A percentile compares a stretch with the other conserved stretches of the same genome.
These are phyloP conservation scores for Phytophthora sojae DNA, from an alignment of 352 stramenopile genomes.

Conservation along the genomic window DNA sequence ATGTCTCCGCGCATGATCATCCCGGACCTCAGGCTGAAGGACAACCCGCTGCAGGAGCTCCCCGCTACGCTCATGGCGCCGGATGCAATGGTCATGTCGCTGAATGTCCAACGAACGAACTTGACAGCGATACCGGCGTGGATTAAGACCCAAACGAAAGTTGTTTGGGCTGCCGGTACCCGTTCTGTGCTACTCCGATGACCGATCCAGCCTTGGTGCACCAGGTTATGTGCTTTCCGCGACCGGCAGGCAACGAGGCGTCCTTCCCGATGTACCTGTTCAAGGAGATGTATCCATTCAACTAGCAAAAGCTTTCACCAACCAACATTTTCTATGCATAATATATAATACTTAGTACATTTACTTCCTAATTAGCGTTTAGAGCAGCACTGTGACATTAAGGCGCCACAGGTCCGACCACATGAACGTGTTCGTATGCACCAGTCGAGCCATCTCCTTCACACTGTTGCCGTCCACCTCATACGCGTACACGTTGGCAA, in stretches of 20 bases:
- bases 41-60: slow-evolving; percentile 25
- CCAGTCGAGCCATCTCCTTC: slow-evolving; percentile 36
- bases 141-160: slow-evolving; percentile 23
- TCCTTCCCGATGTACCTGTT: not conserved
- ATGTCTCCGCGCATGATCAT: slow-evolving; percentile 33
- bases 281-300: not conserved
- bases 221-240: slow-evolving; percentile 30
- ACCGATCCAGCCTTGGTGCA: slow-evolving; percentile 19
- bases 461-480: slow-evolving; percentile 46
- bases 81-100: slow-evolving; percentile 22
- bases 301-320: not conserved
- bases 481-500: slow-evolving; percentile 37
- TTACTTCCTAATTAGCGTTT: not conserved
- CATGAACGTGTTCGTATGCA: slow-evolving; percentile 41
- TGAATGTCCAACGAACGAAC: slow-evolving; percentile 24
- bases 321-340: not conserved
- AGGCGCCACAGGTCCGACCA: slow-evolving; percentile 36
- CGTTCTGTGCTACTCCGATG: slow-evolving; percentile 19
- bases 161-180: slow-evolving; percentile 19
- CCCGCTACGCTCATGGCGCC: slow-evolving; percentile 22
- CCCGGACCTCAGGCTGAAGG: slow-evolving; percentile 14
- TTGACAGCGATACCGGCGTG: slow-evolving; percentile 17
- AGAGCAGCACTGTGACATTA: slow-evolving; percentile 36
- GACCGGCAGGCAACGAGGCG: not conserved
- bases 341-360: no score